A percentile compares a stretch with the other conserved stretches of the same genome.
Evolutionary conservation across 2,329 filamentous ascomycete genomes (phyloP).

Genomic region (Colletotrichum sp.): DNA sequence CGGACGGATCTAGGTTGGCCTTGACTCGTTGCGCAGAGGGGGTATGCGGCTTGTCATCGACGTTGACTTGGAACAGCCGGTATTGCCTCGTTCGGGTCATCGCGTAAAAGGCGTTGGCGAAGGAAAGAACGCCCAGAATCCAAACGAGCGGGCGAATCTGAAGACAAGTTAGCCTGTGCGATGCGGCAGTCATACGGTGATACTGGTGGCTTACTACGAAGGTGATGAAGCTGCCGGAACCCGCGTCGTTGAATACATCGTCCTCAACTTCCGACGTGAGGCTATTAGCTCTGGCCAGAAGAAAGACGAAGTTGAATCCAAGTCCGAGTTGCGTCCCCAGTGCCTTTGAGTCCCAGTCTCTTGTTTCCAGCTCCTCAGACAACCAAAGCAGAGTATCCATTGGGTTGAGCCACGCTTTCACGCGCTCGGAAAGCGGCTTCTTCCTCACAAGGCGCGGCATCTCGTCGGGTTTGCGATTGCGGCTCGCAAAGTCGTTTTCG

Average conservation of each 20-base stretch:
- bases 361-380: conserved; percentile 90
- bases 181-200: not conserved
- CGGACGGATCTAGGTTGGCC: conserved; percentile 81
- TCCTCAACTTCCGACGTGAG: conserved; percentile 61
- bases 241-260: conserved; percentile 83
- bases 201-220: conserved; percentile 51
- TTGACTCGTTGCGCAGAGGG: conserved; percentile 88
- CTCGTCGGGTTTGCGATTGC: conserved; percentile 30
- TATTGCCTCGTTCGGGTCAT: conserved; percentile 85
- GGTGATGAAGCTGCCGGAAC: conserved; percentile 68
- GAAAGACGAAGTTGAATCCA: conserved; percentile 77
- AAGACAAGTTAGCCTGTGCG: conserved; percentile 1
- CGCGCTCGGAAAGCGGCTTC: conserved; percentile 78
- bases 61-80: conserved; percentile 85
- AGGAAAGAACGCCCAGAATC: conserved; percentile 69
- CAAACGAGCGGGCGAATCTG: conserved; percentile 77
- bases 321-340: conserved; percentile 80
- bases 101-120: conserved; percentile 80
- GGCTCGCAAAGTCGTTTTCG: not conserved
- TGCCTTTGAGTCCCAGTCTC: conserved; percentile 85
- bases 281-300: conserved; percentile 83
- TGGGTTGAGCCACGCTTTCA: conserved; percentile 81
- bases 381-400: conserved; percentile 90
- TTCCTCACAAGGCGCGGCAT: conserved; percentile 84
- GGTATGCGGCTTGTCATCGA: conserved; percentile 78